Percentiles rank a stretch among this genome's conserved stretches.
Conservation (phyloP, 768 basidiomycete genomes). For the Leccinum arenicola region DNA sequence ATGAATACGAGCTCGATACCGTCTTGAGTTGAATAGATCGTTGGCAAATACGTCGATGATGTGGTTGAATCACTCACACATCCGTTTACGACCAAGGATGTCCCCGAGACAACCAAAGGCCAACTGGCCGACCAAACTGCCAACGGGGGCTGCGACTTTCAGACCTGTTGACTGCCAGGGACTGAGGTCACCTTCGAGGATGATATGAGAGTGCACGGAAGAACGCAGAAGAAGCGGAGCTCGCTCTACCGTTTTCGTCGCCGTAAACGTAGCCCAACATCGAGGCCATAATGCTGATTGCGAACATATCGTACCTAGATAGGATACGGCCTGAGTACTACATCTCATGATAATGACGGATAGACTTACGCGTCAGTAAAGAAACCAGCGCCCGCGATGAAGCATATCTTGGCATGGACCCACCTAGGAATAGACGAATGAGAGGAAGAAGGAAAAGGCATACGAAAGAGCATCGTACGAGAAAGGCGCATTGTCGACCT, state of each 20-base stretch:
- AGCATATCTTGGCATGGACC: slow-evolving; percentile 78
- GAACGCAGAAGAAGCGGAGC: background rate
- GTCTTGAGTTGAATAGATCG: slow-evolving; percentile 28
- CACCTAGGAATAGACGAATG: slow-evolving; percentile 42
- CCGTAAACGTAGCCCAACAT: slow-evolving; percentile 86
- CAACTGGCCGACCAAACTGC: slow-evolving; percentile 70
- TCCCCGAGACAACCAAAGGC: slow-evolving; percentile 79
- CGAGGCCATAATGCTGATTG: slow-evolving; percentile 77
- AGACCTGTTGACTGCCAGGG: slow-evolving; percentile 71
- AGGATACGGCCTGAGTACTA: background rate
- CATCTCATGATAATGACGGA: slow-evolving; percentile 3
- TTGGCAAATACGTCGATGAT: background rate
- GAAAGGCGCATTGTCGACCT: slow-evolving; percentile 83
- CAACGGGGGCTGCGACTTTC: slow-evolving; percentile 74
- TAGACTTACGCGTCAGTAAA: slow-evolving; percentile 75
- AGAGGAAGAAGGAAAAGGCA: background rate
- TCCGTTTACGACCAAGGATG: slow-evolving; percentile 67
- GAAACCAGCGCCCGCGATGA: slow-evolving; percentile 77
- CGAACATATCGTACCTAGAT: slow-evolving; percentile 72
- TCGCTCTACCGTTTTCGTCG: slow-evolving; percentile 24
- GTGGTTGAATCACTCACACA: slow-evolving; percentile 54
- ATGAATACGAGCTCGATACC: slow-evolving; percentile 67
- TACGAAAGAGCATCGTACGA: slow-evolving; percentile 47
- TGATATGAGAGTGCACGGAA: background rate
- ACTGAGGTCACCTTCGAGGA: slow-evolving; percentile 31